phyloP scores from a whole-genome alignment of 495 filamentous ascomycete species.

The Penicillium silybi region DNA sequence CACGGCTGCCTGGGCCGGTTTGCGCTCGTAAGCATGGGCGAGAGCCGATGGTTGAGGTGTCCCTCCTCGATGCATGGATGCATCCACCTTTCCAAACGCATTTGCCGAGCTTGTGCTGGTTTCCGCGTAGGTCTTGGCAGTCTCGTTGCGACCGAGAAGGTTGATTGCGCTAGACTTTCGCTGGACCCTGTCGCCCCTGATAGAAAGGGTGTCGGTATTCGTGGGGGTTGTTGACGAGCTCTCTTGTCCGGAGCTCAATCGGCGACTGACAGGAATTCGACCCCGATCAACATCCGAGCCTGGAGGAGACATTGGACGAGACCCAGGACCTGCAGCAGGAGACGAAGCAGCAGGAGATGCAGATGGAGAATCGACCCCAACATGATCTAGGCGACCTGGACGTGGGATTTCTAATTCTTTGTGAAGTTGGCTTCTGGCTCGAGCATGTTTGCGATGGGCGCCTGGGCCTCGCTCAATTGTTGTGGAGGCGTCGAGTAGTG shows the following conservation, averaged over 20 bases:
- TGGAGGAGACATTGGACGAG: conserved; percentile 39
- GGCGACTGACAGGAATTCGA: conserved; percentile 15
- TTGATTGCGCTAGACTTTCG: conserved; percentile 79
- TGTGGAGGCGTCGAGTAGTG: conserved; percentile 86
- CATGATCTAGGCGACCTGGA: conserved; percentile 17
- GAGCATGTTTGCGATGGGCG: conserved; percentile 55
- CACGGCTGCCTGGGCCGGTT: conserved; percentile 12
- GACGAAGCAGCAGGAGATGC: conserved; percentile 40
- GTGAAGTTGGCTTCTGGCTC: conserved; percentile 40
- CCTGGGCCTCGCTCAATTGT: conserved; percentile 68
- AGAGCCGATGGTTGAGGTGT: conserved; percentile 26
- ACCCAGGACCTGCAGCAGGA: conserved; percentile 33
- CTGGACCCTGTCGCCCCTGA: conserved; percentile 34
- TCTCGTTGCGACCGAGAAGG: conserved; percentile 74
- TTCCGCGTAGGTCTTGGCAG: conserved; percentile 75
- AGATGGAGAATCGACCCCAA: conserved; percentile 27
- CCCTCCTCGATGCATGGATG: conserved; percentile 48
- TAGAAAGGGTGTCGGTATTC: conserved; percentile 30
- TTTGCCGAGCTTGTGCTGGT: conserved; percentile 76
- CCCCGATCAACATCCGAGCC: conserved; percentile 35
- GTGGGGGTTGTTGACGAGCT: conserved; percentile 35
- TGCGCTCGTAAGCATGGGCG: conserved; percentile 31
- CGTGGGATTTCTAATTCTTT: conserved; percentile 35
- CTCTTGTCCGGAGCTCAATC: conserved; percentile 30
- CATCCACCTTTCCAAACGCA: conserved; percentile 84